Base-by-base conservation (phyloP, 2,329 filamentous ascomycete species). In the Penicillium brevicompactum region DNA sequence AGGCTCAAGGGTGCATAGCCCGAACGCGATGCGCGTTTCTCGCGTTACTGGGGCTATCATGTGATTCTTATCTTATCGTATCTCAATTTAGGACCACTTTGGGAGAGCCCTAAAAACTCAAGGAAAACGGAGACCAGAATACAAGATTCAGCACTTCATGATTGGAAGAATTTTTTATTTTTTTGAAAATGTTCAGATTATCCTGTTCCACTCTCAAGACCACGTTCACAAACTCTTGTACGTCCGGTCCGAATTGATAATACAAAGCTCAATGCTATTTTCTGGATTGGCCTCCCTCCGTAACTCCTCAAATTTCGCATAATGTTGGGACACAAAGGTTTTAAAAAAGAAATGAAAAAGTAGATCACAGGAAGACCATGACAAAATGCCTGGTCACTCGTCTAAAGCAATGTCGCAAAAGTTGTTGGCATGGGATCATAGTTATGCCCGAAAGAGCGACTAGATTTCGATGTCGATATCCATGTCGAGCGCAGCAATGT, bases 391-490 rank as follows among this genome's bases (percentile, higher is more conserved):
- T 6, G 27, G 42, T 24, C 11, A 44, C 46, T 31, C 4, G 13
- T 2, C n/a, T 21, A 16, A 42, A 14, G 13, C 9, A 41, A 4
- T 27, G 11, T 30, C 31, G 21, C 14, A 31, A 13, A 18, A 16
- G 13, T 53, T 11, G 24, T 40, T 30, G 16, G n/a, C 10, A 27
- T 27, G n/a, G 30, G 32, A 37, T 51, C 8, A 21, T 21, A 27
- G 43, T 30, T 18, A 27, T n/a, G 42, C 18, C 10, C 2, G 8
- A 10, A 14, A 18, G 10, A 14, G 10, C 24, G 11, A 50, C 57
- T 78, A 91, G 64, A 96, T 91, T 63, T 96, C 92, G 66, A 96
- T 87, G 65, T 97, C 93, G 70, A 97, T 91, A 27, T 91, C 93
- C 65, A 97, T 77, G 71, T 97, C 94, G 78, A 97, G 79, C 24